Evolutionary conservation across 495 filamentous ascomycete genomes (phyloP).

Genomic region (Thozetella sp.): DNA sequence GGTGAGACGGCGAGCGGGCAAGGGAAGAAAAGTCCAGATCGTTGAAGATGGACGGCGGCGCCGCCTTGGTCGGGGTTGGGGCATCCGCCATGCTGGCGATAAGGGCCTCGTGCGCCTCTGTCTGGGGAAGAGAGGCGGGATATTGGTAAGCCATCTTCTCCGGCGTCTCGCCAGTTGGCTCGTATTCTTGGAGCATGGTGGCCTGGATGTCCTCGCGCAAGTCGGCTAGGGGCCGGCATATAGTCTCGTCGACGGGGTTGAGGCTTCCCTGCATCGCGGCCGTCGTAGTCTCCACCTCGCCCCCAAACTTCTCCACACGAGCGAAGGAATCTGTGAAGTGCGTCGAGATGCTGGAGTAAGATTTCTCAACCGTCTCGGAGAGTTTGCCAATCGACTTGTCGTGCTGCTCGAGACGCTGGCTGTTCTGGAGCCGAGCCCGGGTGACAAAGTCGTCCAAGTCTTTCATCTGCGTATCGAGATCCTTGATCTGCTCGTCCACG

Average conservation of each 20-base stretch:
- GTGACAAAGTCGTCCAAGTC: constrained; percentile 89
- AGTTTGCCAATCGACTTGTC: constrained; percentile 61
- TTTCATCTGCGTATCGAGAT: constrained; percentile 84
- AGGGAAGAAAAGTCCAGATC: constrained; percentile 29
- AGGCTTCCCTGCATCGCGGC: constrained; percentile 54
- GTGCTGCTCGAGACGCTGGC: constrained; percentile 69
- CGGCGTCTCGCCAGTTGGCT: constrained; percentile 83
- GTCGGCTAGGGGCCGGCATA: constrained; percentile 68
- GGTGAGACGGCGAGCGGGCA: constrained; percentile 15
- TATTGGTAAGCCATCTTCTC: constrained; percentile 76
- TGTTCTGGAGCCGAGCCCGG: constrained; percentile 81
- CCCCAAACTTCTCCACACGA: constrained; percentile 63
- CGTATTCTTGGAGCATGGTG: constrained; percentile 73
- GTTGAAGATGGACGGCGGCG: constrained; percentile 27
- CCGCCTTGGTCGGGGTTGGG: constrained; percentile 28
- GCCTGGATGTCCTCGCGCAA: constrained; percentile 66
- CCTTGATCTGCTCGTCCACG: constrained; percentile 84
- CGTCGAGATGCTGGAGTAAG: constrained; percentile 66
- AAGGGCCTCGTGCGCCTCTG: constrained; percentile 68
- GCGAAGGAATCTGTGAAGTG: constrained; percentile 64
- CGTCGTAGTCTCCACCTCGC: constrained; percentile 61
- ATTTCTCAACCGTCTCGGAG: constrained; percentile 63
- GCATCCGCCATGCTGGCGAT: constrained; percentile 55
- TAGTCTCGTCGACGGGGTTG: constrained; percentile 54
- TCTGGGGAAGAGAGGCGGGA: constrained; percentile 74